These are phyloP conservation scores for Phaeosphaeria sp. DNA, from an alignment of 2,329 filamentous ascomycete species.

Conservation along the genomic window DNA sequence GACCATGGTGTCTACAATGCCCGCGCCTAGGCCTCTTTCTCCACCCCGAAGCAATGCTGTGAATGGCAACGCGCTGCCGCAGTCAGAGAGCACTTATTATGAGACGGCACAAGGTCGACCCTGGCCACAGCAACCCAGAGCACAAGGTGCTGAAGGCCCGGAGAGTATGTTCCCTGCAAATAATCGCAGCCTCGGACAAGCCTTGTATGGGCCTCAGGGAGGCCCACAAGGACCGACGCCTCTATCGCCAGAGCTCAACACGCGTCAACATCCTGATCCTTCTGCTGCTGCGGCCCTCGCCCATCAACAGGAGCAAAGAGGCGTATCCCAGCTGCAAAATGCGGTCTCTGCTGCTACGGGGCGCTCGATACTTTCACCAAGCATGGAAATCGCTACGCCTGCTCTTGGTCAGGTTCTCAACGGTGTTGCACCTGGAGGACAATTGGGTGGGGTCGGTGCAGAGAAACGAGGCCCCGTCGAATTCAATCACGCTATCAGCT, in stretches of 20 bases:
- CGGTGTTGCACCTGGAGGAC: slow-evolving; percentile 65
- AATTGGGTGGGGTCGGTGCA: slow-evolving; percentile 56
- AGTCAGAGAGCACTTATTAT: slow-evolving; percentile 48
- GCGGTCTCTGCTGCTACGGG: slow-evolving; percentile 66
- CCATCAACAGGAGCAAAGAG: slow-evolving; percentile 70
- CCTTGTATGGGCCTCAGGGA: slow-evolving; percentile 45
- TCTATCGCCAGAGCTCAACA: slow-evolving; percentile 45
- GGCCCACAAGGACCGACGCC: slow-evolving; percentile 40
- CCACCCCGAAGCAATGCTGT: slow-evolving; percentile 55
- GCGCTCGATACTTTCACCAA: slow-evolving; percentile 59
- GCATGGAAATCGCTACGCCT: slow-evolving; percentile 53
- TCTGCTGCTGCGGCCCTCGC: slow-evolving; percentile 54
- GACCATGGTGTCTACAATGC: slow-evolving; percentile 92
- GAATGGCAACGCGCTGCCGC: slow-evolving; percentile 62
- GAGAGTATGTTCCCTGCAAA: slow-evolving; percentile 53
- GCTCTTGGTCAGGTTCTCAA: slow-evolving; percentile 67
- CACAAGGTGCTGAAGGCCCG: slow-evolving; percentile 40
- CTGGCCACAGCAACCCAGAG: slow-evolving; percentile 48
- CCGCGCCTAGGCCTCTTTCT: slow-evolving; percentile 55
- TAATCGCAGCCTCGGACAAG: slow-evolving; percentile 51
- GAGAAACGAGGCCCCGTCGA: slow-evolving; percentile 95
- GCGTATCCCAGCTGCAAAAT: slow-evolving; percentile 70
- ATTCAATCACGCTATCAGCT: slow-evolving; percentile 99
- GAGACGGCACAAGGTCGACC: slow-evolving; percentile 44
- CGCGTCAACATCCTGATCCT: slow-evolving; percentile 46